Conservation (phyloP, 805 yeast species). For the Candida sonorensis region DNA sequence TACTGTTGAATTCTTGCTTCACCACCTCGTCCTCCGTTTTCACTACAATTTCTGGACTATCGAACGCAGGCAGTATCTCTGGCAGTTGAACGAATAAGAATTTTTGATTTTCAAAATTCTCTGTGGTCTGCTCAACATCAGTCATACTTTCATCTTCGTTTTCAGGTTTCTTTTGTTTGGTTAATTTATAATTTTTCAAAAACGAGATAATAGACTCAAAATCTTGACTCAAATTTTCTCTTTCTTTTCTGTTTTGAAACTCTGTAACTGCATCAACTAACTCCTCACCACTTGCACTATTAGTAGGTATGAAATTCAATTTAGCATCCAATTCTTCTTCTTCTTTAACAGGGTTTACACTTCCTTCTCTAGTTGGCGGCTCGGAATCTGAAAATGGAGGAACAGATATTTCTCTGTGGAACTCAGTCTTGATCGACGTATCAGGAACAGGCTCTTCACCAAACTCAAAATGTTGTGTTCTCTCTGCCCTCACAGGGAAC, state of each 20-base stretch:
- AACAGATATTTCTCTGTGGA: constrained; percentile 19
- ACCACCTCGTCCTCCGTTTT: too few relatives aligned
- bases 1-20: constrained; percentile 1
- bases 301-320: constrained; percentile 9
- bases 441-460: constrained; percentile 26
- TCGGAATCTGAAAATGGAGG: constrained; percentile 14
- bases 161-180: too few relatives aligned
- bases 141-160: constrained; percentile 3
- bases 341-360: constrained; percentile 14
- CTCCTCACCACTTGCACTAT: constrained; percentile 5
- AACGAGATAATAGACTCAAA: constrained; percentile 28
- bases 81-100: constrained; percentile 27
- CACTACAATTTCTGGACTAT: constrained; percentile 5
- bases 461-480: constrained; percentile 37
- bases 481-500: constrained; percentile 66
- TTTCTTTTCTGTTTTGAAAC: constrained; percentile 31
- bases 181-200: constrained; percentile 10
- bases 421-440: constrained; percentile 27
- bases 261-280: constrained; percentile 15
- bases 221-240: constrained; percentile 30
- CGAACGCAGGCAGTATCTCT: constrained; percentile 20
- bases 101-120: constrained; percentile 2
- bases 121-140: too few relatives aligned
- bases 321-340: constrained; percentile 9
- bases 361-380: constrained; percentile 17